A percentile compares a stretch with the other conserved stretches of the same genome.
Evolutionary conservation across 225 moss, liverwort and hornwort genomes (phyloP).

Genomic region (Climacium dendroides): DNA sequence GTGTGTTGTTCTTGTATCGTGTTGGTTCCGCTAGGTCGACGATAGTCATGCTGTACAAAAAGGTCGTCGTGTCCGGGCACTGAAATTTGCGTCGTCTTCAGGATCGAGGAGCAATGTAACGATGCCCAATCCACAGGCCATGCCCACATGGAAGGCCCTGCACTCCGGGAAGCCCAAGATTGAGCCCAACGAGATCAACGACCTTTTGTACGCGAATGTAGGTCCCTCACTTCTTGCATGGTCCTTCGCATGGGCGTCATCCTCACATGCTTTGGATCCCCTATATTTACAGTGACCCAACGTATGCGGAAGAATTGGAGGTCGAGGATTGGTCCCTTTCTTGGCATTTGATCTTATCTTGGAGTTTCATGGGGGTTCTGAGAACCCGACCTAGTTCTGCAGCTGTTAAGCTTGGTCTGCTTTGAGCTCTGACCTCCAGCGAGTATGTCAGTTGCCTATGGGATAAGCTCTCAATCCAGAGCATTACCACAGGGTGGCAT

Average conservation of each 20-base stretch:
- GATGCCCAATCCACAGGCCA: slow-evolving; percentile 29
- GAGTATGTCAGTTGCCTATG: neutral
- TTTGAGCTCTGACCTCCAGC: neutral
- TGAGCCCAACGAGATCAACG: slow-evolving; percentile 46
- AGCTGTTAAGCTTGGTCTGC: neutral
- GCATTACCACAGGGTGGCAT: neutral
- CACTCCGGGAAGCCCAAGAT: slow-evolving; percentile 31
- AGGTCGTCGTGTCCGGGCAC: neutral
- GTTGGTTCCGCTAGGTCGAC: neutral
- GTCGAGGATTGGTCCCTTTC: neutral
- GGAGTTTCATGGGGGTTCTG: neutral
- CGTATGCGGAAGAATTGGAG: neutral
- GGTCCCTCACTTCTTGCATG: neutral
- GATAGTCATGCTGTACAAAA: neutral
- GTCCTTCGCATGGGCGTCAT: neutral
- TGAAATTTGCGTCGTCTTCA: neutral
- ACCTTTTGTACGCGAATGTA: slow-evolving; percentile 38
- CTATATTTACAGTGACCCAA: neutral
- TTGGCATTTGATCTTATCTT: slow-evolving; percentile 4
- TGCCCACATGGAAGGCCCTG: slow-evolving; percentile 32
- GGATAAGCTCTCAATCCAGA: neutral
- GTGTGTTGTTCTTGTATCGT: neutral
- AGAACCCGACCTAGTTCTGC: neutral
- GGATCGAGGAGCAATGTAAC: slow-evolving; percentile 28
- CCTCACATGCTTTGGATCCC: neutral